Percentiles rank a stretch among this genome's conserved stretches.
Evolutionary conservation across 345 rosid species (phyloP).

Genomic region (Mangifera indica): DNA sequence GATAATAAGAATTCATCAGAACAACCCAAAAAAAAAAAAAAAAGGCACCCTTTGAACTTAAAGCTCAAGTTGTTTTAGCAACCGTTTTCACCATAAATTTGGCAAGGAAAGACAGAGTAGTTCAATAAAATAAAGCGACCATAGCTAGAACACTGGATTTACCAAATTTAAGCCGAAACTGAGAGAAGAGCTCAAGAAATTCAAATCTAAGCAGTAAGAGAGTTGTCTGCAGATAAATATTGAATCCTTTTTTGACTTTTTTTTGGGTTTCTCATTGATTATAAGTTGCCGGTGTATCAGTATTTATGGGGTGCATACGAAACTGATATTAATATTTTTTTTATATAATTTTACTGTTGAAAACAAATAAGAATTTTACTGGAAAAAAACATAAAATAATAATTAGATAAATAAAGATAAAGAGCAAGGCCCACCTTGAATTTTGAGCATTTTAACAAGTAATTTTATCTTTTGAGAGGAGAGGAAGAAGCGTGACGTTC

Average conservation of each 20-base stretch:
- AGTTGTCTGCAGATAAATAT: neutral
- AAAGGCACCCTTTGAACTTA: neutral
- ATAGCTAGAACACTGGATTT: neutral
- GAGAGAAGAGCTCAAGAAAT: neutral
- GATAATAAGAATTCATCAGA: conserved; percentile 4
- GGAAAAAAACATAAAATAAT: no score
- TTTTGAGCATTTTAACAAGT: conserved; percentile 16
- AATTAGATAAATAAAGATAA: neutral
- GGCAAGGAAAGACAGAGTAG: neutral
- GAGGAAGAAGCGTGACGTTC: conserved; percentile 30
- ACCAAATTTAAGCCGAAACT: neutral
- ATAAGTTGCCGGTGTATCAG: neutral
- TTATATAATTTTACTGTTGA: no score
- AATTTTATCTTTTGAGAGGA: conserved; percentile 1
- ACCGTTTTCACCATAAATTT: neutral
- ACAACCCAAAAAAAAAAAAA: conserved; percentile 2
- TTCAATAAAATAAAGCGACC: neutral
- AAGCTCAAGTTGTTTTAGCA: no score
- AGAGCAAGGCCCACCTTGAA: conserved; percentile 29
- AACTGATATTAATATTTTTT: neutral
- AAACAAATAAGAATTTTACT: no score
- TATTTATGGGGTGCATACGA: neutral
- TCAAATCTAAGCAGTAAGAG: conserved; percentile 14
- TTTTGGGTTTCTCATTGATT: conserved; percentile 8
- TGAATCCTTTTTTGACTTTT: neutral